Evolutionary conservation across 2,329 filamentous ascomycete genomes (phyloP).

Genomic region (Pseudogymnoascus sp.): DNA sequence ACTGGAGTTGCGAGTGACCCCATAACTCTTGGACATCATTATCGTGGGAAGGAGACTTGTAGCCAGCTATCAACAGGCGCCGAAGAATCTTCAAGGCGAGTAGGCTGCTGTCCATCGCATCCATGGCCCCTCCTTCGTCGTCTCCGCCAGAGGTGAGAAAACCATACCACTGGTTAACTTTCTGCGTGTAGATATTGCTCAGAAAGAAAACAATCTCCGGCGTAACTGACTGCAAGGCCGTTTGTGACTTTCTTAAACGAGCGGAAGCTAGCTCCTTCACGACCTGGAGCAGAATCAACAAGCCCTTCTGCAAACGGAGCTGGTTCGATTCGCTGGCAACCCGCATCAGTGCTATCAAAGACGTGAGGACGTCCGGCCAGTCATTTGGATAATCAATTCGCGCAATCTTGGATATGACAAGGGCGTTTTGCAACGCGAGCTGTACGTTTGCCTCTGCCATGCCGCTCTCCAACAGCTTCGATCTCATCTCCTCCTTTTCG

Average conservation of each 20-base stretch:
- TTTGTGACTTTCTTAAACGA: slow-evolving; percentile 63
- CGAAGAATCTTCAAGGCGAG: slow-evolving; percentile 71
- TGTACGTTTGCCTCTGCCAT: slow-evolving; percentile 66
- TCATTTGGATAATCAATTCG: slow-evolving; percentile 82
- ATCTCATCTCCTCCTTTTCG: slow-evolving; percentile 70
- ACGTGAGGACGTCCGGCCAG: slow-evolving; percentile 60
- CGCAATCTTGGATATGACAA: slow-evolving; percentile 80
- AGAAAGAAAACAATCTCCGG: slow-evolving; percentile 79
- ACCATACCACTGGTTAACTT: slow-evolving; percentile 59
- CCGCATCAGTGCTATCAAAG: slow-evolving; percentile 57
- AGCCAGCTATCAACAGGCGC: slow-evolving; percentile 70
- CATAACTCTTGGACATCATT: slow-evolving; percentile 71
- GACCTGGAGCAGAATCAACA: slow-evolving; percentile 73
- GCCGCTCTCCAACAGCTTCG: slow-evolving; percentile 65
- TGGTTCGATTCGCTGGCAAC: slow-evolving; percentile 48
- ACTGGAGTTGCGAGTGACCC: slow-evolving; percentile 66
- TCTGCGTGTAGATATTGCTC: slow-evolving; percentile 66
- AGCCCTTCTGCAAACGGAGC: slow-evolving; percentile 58
- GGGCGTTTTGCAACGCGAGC: slow-evolving; percentile 77
- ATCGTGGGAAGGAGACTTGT: slow-evolving; percentile 74
- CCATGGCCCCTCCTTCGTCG: slow-evolving; percentile 48
- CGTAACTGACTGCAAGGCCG: slow-evolving; percentile 65
- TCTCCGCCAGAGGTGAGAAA: slow-evolving; percentile 50
- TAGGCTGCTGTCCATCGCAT: slow-evolving; percentile 68
- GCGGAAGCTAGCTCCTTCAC: slow-evolving; percentile 86